Evolutionary conservation across 164 flowering plant genomes (phyloP), one percentile per base, ranked within the genome.

Genomic region (Aristolochia contorta): DNA sequence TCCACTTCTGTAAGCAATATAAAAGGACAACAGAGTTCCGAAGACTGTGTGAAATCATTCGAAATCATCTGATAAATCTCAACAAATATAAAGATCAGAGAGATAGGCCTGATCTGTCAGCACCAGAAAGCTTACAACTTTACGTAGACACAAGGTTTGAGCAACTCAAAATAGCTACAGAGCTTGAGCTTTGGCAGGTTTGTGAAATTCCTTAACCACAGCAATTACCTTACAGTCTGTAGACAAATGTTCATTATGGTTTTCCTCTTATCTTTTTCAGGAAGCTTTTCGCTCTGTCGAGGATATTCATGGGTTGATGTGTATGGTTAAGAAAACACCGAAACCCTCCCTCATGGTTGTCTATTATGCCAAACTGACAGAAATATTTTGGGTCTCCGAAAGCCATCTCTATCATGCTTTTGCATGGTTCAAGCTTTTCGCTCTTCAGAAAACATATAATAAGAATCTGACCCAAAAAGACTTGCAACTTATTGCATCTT

Each of bases 151-250:
- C 97, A 58, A 81, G 98, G 73, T 87, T 90, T 75, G 98, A 93
- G 72, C 98, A 93, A 73, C 84, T 93, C 16, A 93, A 93, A 73
- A 71, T 87, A 71, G 98, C 98, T 20, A 93, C 94, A 22, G 96
- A 90, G 56, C 98, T 93, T 64, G 85, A 75, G 67, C 89, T 87
- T 2, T 93, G 98, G 98, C 98, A 89, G 96, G 98, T 87, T 25
- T 33, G 57, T 16, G 16, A 53, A 18, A 16, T 18, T 14, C 51
- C 22, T 16, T 30, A 47, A 37, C 7, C 9, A 37, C 1, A 37
- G 43, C 43, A 37, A 37, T 37, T 47, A 22, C 22, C 23, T 43
- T 30, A 32, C 30, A 32, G 20, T 27, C n/a, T 41, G 15, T 33
- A 18, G 24, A 47, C 23, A 14, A 4, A 18, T 54, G 27, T 25